These are phyloP conservation scores for Trichosporon inkin DNA, from an alignment of 1,284 basidiomycete genomes.

Conservation along the genomic window DNA sequence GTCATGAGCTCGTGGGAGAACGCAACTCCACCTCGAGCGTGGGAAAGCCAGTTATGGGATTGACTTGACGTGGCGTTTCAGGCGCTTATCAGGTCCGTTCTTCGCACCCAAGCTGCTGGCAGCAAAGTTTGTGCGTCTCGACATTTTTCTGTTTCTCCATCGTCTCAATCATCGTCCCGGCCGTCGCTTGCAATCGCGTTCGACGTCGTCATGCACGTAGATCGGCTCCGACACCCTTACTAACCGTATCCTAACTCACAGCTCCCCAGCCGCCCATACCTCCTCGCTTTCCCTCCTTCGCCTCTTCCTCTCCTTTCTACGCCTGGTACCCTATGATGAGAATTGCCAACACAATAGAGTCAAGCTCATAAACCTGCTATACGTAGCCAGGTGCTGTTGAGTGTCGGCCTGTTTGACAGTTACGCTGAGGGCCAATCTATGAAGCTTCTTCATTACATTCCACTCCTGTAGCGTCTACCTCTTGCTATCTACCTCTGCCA, in stretches of 20 bases:
- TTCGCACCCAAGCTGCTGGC: slow-evolving; percentile 3
- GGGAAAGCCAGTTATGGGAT: neutral
- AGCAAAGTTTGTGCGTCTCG: neutral
- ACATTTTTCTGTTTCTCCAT: neutral
- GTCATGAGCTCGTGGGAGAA: slow-evolving; percentile 11
- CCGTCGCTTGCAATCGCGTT: too few relatives aligned
- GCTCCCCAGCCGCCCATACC: neutral
- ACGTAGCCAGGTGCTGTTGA: slow-evolving; percentile 27
- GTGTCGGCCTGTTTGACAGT: slow-evolving; percentile 31
- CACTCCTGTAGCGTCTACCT: neutral
- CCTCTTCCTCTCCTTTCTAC: neutral
- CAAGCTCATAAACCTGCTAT: slow-evolving; percentile 28
- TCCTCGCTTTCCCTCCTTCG: neutral
- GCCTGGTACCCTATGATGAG: slow-evolving; percentile 23
- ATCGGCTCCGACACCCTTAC: neutral
- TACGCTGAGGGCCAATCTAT: slow-evolving; percentile 19
- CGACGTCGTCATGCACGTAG: slow-evolving; percentile 6
- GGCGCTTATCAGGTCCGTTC: neutral
- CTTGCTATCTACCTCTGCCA: neutral
- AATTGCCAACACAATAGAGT: slow-evolving; percentile 32
- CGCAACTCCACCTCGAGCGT: neutral
- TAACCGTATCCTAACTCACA: neutral
- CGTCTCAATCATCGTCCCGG: neutral
- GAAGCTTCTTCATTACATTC: neutral
- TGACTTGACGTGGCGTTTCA: slow-evolving; percentile 1